These are phyloP conservation scores for Cercospora citrullina DNA, from an alignment of 2,329 filamentous ascomycete genomes.

Conservation along the genomic window DNA sequence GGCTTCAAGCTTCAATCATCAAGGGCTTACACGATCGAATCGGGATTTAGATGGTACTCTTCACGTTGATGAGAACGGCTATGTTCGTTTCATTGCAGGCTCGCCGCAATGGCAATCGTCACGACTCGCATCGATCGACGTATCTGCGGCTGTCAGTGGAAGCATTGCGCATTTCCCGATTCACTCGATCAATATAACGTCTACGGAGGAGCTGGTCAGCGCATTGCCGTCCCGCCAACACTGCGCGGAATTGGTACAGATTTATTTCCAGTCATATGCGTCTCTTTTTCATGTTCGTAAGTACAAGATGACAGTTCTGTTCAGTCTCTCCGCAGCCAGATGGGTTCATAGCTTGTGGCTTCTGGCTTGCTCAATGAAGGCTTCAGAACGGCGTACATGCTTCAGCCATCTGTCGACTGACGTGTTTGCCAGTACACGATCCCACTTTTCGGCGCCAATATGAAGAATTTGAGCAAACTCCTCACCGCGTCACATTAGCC, in stretches of 20 bases:
- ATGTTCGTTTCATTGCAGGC: neutral
- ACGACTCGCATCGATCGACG: neutral
- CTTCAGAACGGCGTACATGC: neutral
- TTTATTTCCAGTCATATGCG: conserved; percentile 3
- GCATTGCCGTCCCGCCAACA: neutral
- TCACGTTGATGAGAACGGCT: neutral
- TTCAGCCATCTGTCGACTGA: neutral
- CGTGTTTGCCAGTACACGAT: neutral
- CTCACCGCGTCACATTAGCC: neutral
- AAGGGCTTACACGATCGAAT: neutral
- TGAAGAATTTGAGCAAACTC: neutral
- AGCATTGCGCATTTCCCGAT: neutral
- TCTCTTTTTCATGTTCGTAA: conserved; percentile 10
- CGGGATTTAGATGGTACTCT: neutral
- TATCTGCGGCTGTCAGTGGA: neutral
- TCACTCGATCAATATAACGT: neutral
- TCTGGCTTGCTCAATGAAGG: neutral
- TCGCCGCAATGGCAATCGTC: neutral
- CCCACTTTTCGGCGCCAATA: conserved; percentile 4
- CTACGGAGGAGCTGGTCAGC: neutral
- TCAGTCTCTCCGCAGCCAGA: neutral
- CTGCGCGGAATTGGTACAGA: neutral
- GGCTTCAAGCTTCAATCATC: neutral
- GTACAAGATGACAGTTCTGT: neutral
- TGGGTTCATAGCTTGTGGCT: neutral